These are phyloP conservation scores for Pseudopediastrum boryanum DNA, from an alignment of 139 green algal genomes.

Conservation along the genomic window DNA sequence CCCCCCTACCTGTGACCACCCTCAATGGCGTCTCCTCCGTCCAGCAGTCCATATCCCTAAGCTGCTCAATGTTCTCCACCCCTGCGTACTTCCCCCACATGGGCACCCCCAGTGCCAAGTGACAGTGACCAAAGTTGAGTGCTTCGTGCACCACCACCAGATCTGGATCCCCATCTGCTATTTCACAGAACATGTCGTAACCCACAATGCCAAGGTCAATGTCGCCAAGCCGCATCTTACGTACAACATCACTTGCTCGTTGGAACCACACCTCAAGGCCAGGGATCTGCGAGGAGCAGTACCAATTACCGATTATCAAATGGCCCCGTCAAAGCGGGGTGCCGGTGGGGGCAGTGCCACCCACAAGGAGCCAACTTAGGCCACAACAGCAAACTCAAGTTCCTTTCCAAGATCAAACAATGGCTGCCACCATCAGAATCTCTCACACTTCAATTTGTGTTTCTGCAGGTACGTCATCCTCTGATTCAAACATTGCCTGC, in stretches of 20 bases:
- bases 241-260: conserved; percentile 93
- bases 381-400: too few relatives aligned
- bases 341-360: too few relatives aligned
- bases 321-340: too few relatives aligned
- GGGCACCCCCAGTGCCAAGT: conserved; percentile 93
- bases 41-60: conserved; percentile 83
- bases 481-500: too few relatives aligned
- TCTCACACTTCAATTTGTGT: too few relatives aligned
- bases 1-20: conserved; percentile 52
- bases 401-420: too few relatives aligned
- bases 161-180: conserved; percentile 71
- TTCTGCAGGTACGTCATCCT: too few relatives aligned
- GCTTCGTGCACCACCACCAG: conserved; percentile 92
- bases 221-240: conserved; percentile 90
- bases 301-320: too few relatives aligned
- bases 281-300: conserved; percentile 77
- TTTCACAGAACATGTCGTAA: conserved; percentile 94
- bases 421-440: too few relatives aligned
- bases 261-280: conserved; percentile 99
- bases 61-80: conserved; percentile 75
- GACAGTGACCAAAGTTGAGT: conserved; percentile 93
- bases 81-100: conserved; percentile 70
- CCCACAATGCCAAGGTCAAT: conserved; percentile 98
- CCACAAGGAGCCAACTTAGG: too few relatives aligned
- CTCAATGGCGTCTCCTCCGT: conserved; percentile 76